Base-by-base conservation (phyloP, 768 basidiomycete species). In the Mycena rebaudengoi region DNA sequence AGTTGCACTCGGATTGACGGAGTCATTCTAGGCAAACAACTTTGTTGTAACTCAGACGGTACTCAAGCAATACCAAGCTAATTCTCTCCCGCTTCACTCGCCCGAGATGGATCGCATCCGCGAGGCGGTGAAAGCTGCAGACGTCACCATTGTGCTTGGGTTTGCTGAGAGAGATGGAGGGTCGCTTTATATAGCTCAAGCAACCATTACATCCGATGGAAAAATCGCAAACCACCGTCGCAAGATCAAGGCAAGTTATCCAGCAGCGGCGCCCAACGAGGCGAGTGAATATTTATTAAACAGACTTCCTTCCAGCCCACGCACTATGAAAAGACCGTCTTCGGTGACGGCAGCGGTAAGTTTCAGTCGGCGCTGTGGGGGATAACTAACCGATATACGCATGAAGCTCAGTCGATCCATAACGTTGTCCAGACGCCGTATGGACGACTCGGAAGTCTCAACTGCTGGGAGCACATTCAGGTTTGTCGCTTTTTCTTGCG, bases 401-500 rank as follows among this genome's bases (percentile, higher is more conserved):
- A 29, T 26, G 5, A 25, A 74, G 74, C 74, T 7, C 73, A 74
- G 60, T 75, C 74, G 11, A 71, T 75, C 30, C 64, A 72, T 54
- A 74, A 73, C 35, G 74, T 74, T 13, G 74, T 74, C 5, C 73
- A 74, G 57, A 74, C 73, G 18, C 69, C 69, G 5, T 70, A 66
- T 21, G 74, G 74, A 35, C 61, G 71, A 55, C 52, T 75, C 29
- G 74, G 74, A 7, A 68, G 65, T 46, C 56, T 75, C 28, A 75
- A 75, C 59, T 75, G 73, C 67, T 75, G 74, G 73, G 72, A 74
- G 53, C 72, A 74, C 40, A 73, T 75, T 52, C 73, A 72, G 54
- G 72, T 70, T 18, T 40, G 62, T 35, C 13, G 2, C 25, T 12
- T 3, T 51, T 21, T 14, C 21, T 2, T 3, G 26, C 26, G 33